These are phyloP conservation scores for Vickermania ingenoplastis DNA, from an alignment of 208 protist species.

Conservation along the genomic window DNA sequence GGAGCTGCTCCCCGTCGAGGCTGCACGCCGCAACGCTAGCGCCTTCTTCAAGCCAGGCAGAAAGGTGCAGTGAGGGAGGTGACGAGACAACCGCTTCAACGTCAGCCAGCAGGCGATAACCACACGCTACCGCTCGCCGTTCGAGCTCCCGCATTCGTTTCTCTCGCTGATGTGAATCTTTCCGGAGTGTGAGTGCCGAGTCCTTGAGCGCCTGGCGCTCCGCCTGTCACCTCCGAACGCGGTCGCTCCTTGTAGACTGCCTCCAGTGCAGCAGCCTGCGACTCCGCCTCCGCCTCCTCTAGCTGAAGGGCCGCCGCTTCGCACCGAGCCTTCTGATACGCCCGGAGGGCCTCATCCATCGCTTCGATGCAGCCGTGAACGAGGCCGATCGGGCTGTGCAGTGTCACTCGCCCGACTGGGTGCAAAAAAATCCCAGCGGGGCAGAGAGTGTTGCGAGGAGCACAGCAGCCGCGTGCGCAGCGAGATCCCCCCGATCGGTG, in stretches of 20 bases:
- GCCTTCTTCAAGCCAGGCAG: not conserved
- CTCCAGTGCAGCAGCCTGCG: not conserved
- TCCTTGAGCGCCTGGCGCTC: no score
- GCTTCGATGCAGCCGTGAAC: slow-evolving; percentile 6
- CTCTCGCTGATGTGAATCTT: not conserved
- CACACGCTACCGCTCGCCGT: not conserved
- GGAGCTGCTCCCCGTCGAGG: no score
- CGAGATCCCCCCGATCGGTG: not conserved
- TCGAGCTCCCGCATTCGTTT: not conserved
- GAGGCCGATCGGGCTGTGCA: not conserved
- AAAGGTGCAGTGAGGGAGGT: not conserved
- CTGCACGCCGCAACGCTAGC: no score
- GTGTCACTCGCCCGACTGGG: not conserved
- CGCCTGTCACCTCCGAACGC: not conserved
- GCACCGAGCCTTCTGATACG: not conserved
- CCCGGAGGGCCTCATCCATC: not conserved
- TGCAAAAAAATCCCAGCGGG: slow-evolving; percentile 5
- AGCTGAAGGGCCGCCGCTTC: not conserved
- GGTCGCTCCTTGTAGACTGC: no score
- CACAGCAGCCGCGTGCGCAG: slow-evolving; percentile 5
- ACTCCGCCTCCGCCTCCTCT: not conserved
- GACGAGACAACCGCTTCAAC: not conserved
- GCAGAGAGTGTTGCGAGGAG: slow-evolving; percentile 1
- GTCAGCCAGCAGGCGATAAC: not conserved
- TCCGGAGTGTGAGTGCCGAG: not conserved